A percentile compares a stretch with the other conserved stretches of the same genome.
These are phyloP conservation scores for Clitopilus hobsonii DNA, from an alignment of 768 basidiomycete species.

Conservation along the genomic window DNA sequence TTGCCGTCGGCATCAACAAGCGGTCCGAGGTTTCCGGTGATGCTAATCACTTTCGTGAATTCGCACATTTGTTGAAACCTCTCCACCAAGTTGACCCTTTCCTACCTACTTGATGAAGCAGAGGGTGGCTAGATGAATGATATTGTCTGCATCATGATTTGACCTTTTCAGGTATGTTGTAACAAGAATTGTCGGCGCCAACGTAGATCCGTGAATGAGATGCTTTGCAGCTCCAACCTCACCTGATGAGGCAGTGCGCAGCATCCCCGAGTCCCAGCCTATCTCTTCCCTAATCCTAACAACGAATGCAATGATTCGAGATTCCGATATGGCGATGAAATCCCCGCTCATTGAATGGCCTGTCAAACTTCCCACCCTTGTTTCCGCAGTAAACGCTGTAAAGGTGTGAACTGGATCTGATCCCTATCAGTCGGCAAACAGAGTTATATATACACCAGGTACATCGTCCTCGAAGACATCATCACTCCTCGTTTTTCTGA, in stretches of 20 bases:
- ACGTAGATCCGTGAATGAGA: too few species aligned
- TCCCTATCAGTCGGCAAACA: neutral
- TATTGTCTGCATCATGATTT: too few species aligned
- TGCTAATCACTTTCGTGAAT: neutral
- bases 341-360: too few species aligned
- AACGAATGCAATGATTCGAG: neutral
- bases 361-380: too few species aligned
- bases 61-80: too few species aligned
- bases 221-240: neutral
- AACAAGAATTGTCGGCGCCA: too few species aligned
- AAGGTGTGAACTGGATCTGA: neutral
- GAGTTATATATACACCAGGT: neutral
- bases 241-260: neutral
- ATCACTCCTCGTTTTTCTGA: neutral
- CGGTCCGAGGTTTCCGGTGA: neutral
- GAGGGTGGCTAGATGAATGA: too few species aligned
- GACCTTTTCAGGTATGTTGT: too few species aligned
- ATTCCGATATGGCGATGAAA: neutral
- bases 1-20: neutral
- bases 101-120: too few species aligned
- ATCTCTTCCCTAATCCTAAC: neutral
- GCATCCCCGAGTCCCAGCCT: too few species aligned
- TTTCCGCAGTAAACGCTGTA: neutral
- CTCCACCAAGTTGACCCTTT: too few species aligned
- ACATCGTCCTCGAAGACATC: neutral